Evolutionary conservation across 306 rosid genomes (phyloP).

Genomic region (Castanea mollissima): DNA sequence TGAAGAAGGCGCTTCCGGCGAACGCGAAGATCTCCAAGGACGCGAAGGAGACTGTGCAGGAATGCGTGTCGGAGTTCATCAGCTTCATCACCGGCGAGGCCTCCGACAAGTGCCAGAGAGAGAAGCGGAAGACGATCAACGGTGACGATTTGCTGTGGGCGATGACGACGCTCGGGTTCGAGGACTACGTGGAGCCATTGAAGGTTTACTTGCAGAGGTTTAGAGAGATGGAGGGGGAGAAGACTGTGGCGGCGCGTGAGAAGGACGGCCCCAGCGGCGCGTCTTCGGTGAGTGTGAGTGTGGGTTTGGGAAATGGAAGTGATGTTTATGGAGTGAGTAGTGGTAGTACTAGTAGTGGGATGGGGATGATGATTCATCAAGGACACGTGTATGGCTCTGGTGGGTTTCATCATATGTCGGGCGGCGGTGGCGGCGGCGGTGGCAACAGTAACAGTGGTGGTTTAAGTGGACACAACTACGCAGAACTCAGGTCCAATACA

Average conservation of each 20-base stretch:
- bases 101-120: slow-evolving; percentile 89
- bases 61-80: slow-evolving; percentile 91
- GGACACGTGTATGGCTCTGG: slow-evolving; percentile 73
- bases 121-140: slow-evolving; percentile 89
- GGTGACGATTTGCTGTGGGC: slow-evolving; percentile 95
- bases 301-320: slow-evolving; percentile 28
- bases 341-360: slow-evolving; percentile 12
- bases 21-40: slow-evolving; percentile 94
- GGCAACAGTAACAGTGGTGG: slow-evolving; percentile 17
- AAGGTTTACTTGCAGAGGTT: slow-evolving; percentile 75
- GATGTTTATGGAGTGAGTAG: slow-evolving; percentile 9
- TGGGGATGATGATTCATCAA: slow-evolving; percentile 58
- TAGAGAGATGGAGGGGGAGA: slow-evolving; percentile 83
- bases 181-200: slow-evolving; percentile 83
- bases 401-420: slow-evolving; percentile 53
- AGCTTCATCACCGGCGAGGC: slow-evolving; percentile 93
- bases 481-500: slow-evolving; percentile 50
- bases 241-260: slow-evolving; percentile 64
- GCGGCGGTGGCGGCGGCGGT: slow-evolving; percentile 22
- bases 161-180: slow-evolving; percentile 82
- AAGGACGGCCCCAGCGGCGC: slow-evolving; percentile 33
- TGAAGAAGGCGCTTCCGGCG: slow-evolving; percentile 84
- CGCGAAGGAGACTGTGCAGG: slow-evolving; percentile 89
- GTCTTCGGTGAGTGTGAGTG: slow-evolving; percentile 7
- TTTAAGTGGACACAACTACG: slow-evolving; percentile 53